phyloP scores from a whole-genome alignment of 805 yeast species.

The Metschnikowia lachancei region DNA sequence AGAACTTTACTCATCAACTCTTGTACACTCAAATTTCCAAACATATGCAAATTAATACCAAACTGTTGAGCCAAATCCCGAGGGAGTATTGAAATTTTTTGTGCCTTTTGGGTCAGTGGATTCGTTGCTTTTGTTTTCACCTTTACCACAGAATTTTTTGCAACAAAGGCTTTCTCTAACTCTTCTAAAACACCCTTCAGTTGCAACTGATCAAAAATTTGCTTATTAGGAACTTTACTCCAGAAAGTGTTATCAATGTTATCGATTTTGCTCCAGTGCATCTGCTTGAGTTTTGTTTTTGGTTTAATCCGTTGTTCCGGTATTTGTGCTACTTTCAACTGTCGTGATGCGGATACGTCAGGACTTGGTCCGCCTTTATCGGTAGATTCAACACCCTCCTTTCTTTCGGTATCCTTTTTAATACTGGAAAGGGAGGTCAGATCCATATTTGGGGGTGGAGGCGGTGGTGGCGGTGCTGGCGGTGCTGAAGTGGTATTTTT shows the following conservation, averaged over 20 bases:
- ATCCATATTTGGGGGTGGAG: conserved; percentile 22
- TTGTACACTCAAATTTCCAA: conserved; percentile 49
- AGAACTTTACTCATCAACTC: conserved; percentile 55
- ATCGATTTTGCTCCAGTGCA: conserved; percentile 96
- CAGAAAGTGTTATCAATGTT: conserved; percentile 83
- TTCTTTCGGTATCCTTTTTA: background rate
- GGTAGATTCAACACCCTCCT: background rate
- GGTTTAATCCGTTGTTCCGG: conserved; percentile 43
- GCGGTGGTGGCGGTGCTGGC: conserved; percentile 23
- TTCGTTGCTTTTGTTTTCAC: conserved; percentile 27
- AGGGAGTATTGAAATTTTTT: conserved; percentile 67
- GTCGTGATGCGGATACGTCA: background rate
- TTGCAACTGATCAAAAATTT: conserved; percentile 58
- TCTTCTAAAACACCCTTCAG: conserved; percentile 80
- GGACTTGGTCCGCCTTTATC: background rate
- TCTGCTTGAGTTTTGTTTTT: conserved; percentile 77
- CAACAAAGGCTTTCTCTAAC: conserved; percentile 84
- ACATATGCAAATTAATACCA: conserved; percentile 72
- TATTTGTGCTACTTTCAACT: background rate
- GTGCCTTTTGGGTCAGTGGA: conserved; percentile 15
- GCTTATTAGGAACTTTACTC: conserved; percentile 62
- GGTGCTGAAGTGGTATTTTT: background rate
- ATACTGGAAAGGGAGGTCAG: conserved; percentile 6
- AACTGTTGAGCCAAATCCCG: conserved; percentile 79
- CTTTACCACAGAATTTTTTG: conserved; percentile 54